Evolutionary conservation across 805 yeast genomes (phyloP), one percentile per base, ranked within the genome.

Genomic region (Candida xyloterini): DNA sequence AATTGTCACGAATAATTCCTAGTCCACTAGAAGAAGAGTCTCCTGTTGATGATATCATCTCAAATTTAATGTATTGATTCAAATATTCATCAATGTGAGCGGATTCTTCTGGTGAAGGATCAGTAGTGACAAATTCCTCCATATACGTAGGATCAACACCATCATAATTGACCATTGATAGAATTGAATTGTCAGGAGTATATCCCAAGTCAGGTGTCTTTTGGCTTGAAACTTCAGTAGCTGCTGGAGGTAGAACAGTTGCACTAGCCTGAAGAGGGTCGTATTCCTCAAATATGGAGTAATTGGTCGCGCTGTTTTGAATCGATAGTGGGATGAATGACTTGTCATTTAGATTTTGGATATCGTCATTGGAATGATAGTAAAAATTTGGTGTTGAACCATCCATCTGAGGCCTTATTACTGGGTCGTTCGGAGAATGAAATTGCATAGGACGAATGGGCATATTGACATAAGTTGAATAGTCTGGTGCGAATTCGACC

Each of bases 41-140:
- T 16, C 20, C 29, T 14, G 37, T 23, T 4, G 35, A 15, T 15
- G 42, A 42, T 18, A 47, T 43, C 53, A 51, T 38, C 15, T 51
- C 53, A 45, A 51, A 30, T 26, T 43, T 44, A 21, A 51, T 48
- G 30, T 49, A 51, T 21, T 51, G 50, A 31, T 38, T 39, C 21
- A 51, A 31, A 33, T 51, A 51, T 5, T 47, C 53, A 40, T 51
- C 52, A 23, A 44, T 36, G 15, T 30, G 33, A 15, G 45, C 42
- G 10, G 23, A 16, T 18, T 36, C 44, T 25, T 29, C 34, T 13
- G 27, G 21, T 10, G 41, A 21, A 20, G 28, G 43, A 7, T 35
- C 29, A 3, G 38, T 28, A 20, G 40, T 15, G n/a, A 30, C 38
- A 5, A 45, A 40, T 16, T 45, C 44, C 26, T 48, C 47, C 28